These are phyloP conservation scores for Annulohypoxylon bovei DNA, from an alignment of 495 filamentous ascomycete genomes.

Conservation along the genomic window DNA sequence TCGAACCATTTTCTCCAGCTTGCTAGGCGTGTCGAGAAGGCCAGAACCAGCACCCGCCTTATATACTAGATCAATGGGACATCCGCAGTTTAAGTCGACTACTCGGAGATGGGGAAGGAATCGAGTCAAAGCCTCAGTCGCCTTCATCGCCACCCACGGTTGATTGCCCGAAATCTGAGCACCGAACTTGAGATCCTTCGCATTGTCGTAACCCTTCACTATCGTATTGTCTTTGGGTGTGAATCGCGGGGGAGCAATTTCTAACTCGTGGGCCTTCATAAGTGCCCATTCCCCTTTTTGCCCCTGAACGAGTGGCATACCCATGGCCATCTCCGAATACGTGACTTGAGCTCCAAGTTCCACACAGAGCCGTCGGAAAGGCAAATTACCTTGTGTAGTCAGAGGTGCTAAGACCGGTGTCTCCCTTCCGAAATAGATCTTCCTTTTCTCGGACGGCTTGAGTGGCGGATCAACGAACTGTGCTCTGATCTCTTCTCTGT, in stretches of 20 bases:
- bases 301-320: slow-evolving; percentile 89
- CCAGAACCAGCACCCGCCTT: slow-evolving; percentile 90
- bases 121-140: slow-evolving; percentile 79
- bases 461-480: slow-evolving; percentile 84
- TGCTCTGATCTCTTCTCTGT: slow-evolving; percentile 75
- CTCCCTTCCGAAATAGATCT: slow-evolving; percentile 90
- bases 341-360: slow-evolving; percentile 90
- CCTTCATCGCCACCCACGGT: slow-evolving; percentile 85
- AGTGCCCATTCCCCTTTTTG: slow-evolving; percentile 93
- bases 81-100: slow-evolving; percentile 95
- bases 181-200: slow-evolving; percentile 85
- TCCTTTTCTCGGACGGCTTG: slow-evolving; percentile 89
- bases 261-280: slow-evolving; percentile 86
- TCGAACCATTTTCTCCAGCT: slow-evolving; percentile 88
- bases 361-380: slow-evolving; percentile 92
- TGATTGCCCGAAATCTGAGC: slow-evolving; percentile 92
- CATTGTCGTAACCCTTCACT: slow-evolving; percentile 79
- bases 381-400: slow-evolving; percentile 95
- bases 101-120: slow-evolving; percentile 84
- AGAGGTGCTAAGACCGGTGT: slow-evolving; percentile 88
- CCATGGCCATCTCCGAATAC: slow-evolving; percentile 98
- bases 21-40: slow-evolving; percentile 82
- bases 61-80: slow-evolving; percentile 93
- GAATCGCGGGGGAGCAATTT: slow-evolving; percentile 72
- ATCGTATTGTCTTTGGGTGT: slow-evolving; percentile 58